Conservation (phyloP, 805 yeast genomes). For the Candida maesae region DNA sequence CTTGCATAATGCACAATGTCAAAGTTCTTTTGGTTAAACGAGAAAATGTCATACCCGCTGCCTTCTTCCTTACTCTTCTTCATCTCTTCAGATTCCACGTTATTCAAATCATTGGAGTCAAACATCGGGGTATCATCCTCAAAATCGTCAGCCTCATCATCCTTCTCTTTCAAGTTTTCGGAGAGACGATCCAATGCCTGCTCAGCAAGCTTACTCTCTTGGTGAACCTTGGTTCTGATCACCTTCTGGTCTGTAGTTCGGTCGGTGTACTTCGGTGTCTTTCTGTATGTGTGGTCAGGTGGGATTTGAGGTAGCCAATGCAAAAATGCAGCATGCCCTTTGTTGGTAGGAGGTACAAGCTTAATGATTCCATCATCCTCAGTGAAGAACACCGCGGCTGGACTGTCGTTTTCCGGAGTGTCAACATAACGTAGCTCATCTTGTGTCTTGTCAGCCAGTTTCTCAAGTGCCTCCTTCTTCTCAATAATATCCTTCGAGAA, state of each 20-base stretch:
- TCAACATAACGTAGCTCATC: constrained; percentile 7
- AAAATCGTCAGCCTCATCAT: background rate
- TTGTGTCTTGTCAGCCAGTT: constrained; percentile 13
- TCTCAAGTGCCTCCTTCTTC: constrained; percentile 16
- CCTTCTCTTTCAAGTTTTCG: too few relatives aligned
- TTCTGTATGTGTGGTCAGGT: constrained; percentile 87
- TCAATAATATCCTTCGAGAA: constrained; percentile 14
- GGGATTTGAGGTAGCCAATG: constrained; percentile 84
- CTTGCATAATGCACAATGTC: constrained; percentile 58
- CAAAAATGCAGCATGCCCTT: constrained; percentile 50
- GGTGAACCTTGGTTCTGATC: constrained; percentile 67
- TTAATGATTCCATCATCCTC: constrained; percentile 48
- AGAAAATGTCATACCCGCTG: background rate
- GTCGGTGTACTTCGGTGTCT: constrained; percentile 65
- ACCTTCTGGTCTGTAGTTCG: constrained; percentile 65
- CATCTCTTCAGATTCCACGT: too few relatives aligned
- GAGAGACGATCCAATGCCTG: constrained; percentile 61
- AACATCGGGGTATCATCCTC: constrained; percentile 9
- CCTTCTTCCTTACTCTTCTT: too few relatives aligned
- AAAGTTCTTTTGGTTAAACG: constrained; percentile 29
- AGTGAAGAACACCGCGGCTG: constrained; percentile 50
- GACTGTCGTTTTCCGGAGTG: constrained; percentile 34
- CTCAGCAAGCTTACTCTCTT: constrained; percentile 80
- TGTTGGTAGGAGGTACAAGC: constrained; percentile 50
- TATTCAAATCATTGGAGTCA: too few relatives aligned